Percentiles rank a stretch among this genome's conserved stretches.
phyloP scores from a whole-genome alignment of 495 filamentous ascomycete genomes.

The Recurvomyces mirabilis region DNA sequence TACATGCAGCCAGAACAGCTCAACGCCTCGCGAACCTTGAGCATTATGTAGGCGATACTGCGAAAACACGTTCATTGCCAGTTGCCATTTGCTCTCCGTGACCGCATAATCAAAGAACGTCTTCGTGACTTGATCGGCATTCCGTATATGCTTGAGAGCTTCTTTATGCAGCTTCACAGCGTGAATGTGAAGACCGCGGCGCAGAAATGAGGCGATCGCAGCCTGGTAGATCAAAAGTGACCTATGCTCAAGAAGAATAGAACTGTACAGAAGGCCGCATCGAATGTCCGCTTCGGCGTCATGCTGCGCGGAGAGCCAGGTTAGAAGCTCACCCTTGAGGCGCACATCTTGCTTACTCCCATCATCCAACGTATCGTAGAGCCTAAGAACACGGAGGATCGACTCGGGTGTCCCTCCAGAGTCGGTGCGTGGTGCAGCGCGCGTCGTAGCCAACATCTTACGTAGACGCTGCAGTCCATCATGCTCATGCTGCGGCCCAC shows the following conservation, averaged over 20 bases:
- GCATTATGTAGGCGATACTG: conserved; percentile 1
- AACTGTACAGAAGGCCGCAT: conserved; percentile 10
- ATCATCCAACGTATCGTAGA: conserved; percentile 9
- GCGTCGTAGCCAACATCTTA: not conserved
- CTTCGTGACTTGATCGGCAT: conserved; percentile 11
- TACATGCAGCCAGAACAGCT: conserved; percentile 15
- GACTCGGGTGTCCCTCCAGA: not conserved
- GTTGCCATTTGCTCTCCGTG: conserved; percentile 4
- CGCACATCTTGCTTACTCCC: conserved; percentile 1
- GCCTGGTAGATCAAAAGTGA: conserved; percentile 8
- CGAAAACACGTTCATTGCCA: conserved; percentile 8
- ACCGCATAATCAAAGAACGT: conserved; percentile 11
- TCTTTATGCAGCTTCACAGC: conserved; percentile 9
- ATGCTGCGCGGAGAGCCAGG: conserved; percentile 19
- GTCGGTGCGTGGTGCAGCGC: not conserved
- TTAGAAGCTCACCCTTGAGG: conserved; percentile 22
- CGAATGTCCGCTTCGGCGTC: conserved; percentile 3
- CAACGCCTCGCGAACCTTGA: not conserved
- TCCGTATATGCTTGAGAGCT: conserved; percentile 10
- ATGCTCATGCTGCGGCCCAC: no score
- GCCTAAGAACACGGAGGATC: not conserved
- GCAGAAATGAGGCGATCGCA: conserved; percentile 3
- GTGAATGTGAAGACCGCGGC: not conserved
- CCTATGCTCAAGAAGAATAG: conserved; percentile 3
- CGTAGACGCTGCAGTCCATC: not conserved